A percentile compares a stretch with the other conserved stretches of the same genome.
phyloP scores from a whole-genome alignment of 2,329 filamentous ascomycete species.

The Blastomyces gilchristii region DNA sequence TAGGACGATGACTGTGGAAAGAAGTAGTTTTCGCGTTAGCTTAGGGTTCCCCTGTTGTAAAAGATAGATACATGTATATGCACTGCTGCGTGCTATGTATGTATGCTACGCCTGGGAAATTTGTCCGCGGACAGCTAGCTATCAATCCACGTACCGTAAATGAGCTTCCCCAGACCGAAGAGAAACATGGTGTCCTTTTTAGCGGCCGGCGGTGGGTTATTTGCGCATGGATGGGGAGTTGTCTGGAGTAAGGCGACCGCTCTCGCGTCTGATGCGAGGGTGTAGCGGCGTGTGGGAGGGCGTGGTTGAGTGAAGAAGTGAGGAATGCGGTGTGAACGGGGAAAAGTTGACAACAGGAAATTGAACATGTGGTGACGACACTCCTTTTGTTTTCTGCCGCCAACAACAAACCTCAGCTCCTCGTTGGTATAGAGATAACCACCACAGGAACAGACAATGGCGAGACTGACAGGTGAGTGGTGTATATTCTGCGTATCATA shows the following conservation, averaged over 20 bases:
- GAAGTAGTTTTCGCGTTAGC: slow-evolving; percentile 8
- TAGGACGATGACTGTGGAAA: slow-evolving; percentile 59
- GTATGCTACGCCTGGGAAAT: slow-evolving; percentile 5
- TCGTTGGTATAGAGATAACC: background rate
- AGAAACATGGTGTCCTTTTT: slow-evolving; percentile 51
- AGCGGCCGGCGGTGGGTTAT: slow-evolving; percentile 13
- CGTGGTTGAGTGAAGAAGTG: background rate
- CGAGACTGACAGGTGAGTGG: slow-evolving; percentile 11
- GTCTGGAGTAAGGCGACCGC: background rate
- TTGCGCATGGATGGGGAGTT: slow-evolving; percentile 4
- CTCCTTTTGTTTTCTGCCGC: background rate
- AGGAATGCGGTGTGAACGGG: background rate
- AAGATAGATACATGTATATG: slow-evolving; percentile 11
- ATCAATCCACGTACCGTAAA: slow-evolving; percentile 50
- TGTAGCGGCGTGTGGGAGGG: background rate
- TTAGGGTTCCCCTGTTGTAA: slow-evolving; percentile 7
- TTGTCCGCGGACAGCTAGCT: background rate
- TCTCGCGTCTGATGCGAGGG: background rate
- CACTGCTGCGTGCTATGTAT: slow-evolving; percentile 14
- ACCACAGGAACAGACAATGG: slow-evolving; percentile 9
- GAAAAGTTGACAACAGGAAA: background rate
- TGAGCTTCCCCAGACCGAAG: slow-evolving; percentile 57
- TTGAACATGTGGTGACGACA: background rate
- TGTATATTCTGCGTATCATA: background rate
- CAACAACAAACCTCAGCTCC: background rate